Evolutionary conservation across 768 basidiomycete genomes (phyloP), one percentile per base, ranked within the genome.

Genomic region (Boletus pseudo-olivaceus): DNA sequence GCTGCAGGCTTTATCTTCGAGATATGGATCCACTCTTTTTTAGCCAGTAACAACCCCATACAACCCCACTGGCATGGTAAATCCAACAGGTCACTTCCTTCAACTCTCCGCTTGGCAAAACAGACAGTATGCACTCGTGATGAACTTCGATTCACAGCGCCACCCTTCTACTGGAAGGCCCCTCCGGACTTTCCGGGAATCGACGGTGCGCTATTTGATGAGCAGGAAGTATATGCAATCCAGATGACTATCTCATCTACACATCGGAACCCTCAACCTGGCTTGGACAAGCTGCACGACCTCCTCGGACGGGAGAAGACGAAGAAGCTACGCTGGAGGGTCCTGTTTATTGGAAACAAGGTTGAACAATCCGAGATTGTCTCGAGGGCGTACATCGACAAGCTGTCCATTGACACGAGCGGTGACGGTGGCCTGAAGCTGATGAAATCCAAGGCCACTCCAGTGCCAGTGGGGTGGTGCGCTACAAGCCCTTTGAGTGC

Each of bases 291-390:
- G 41, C 35, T 55, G 15, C 35, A 19, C 26, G 40, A 20, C 11
- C 15, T 35, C 8, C 53, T 43, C 29, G 34, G 32, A 14, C 20
- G 32, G 15, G 41, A 37, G 27, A 35, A 20, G 8, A 7, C n/a
- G 39, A 54, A 54, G 20, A 43, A 49, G 5, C 42, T 37, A 15
- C 19, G 19, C 7, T 49, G 46, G 52, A 49, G 38, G 29, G 46
- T 53, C 38, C n/a, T 53, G 14, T 53, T 53, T 33, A 40, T 48
- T 12, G 46, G 46, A 20, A n/a, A 54, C 47, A 35, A 42, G 49
- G 23, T 10, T n/a, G 32, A 34, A 27, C 40, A 43, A 8, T 34
- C 47, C 19, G 40, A 54, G 40, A 12, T n/a, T 5, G 47, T 23
- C 27, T 54, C 40, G 27, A 23, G 15, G 40, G 8, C 5, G 11